Evolutionary conservation across 2,329 filamentous ascomycete species (phyloP).

Genomic region (Eutypa lata): DNA sequence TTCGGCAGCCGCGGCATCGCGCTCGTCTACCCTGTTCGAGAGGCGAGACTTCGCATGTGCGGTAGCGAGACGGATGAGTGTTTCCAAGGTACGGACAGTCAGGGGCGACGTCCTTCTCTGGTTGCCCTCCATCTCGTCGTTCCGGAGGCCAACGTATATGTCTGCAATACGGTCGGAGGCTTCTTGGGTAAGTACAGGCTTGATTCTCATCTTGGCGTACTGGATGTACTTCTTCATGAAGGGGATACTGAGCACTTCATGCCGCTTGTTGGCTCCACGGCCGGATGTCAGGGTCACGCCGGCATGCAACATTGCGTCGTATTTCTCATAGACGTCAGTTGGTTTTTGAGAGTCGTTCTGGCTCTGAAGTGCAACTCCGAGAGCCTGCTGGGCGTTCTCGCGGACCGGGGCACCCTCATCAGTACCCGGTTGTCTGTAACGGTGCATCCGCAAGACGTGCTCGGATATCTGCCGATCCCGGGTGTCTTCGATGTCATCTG

Average conservation of each 20-base stretch:
- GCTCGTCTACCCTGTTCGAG: constrained; percentile 83
- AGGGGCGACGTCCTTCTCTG: constrained; percentile 91
- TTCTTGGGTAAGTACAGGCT: constrained; percentile 85
- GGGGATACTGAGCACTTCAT: constrained; percentile 89
- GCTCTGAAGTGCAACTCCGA: constrained; percentile 83
- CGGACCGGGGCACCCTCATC: constrained; percentile 94
- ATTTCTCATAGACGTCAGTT: constrained; percentile 94
- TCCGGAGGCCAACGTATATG: constrained; percentile 87
- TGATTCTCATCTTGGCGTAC: constrained; percentile 89
- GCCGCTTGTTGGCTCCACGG: constrained; percentile 69
- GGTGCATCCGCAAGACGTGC: constrained; percentile 95
- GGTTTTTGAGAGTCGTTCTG: constrained; percentile 69
- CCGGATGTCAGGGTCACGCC: constrained; percentile 77
- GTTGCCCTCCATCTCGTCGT: constrained; percentile 93
- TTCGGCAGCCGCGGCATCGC: constrained; percentile 84
- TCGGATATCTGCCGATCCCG: constrained; percentile 90
- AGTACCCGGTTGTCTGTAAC: constrained; percentile 85
- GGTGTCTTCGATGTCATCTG: constrained; percentile 94
- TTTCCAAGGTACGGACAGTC: constrained; percentile 95
- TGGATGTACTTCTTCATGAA: constrained; percentile 99
- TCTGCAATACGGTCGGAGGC: constrained; percentile 89
- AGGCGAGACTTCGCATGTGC: constrained; percentile 92
- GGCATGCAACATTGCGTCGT: constrained; percentile 90
- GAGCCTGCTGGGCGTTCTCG: constrained; percentile 77
- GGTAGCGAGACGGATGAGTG: constrained; percentile 94